These are phyloP conservation scores for Oidiodendron maius DNA, from an alignment of 495 filamentous ascomycete species.

Conservation along the genomic window DNA sequence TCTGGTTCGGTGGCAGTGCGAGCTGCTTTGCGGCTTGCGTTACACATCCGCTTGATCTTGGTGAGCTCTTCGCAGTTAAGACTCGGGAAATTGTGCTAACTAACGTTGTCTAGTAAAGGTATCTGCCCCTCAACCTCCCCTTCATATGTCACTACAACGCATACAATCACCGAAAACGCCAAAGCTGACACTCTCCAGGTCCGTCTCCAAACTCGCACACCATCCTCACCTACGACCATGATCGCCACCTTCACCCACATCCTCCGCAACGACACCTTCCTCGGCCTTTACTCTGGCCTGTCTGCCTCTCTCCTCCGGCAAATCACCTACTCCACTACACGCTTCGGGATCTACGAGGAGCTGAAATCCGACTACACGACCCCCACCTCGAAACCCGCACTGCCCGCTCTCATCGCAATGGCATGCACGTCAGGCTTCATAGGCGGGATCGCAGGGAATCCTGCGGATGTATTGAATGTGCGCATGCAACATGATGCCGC, in stretches of 20 bases:
- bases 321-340: constrained; percentile 84
- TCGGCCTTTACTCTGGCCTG: constrained; percentile 78
- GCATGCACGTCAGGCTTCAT: constrained; percentile 79
- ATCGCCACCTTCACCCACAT: constrained; percentile 75
- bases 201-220: constrained; percentile 75
- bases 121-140: constrained; percentile 15
- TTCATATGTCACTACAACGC: not conserved
- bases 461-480: constrained; percentile 93
- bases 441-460: constrained; percentile 86
- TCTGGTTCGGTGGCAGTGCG: constrained; percentile 94
- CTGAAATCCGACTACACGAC: constrained; percentile 64
- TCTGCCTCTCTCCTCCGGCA: constrained; percentile 91
- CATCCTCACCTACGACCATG: constrained; percentile 66
- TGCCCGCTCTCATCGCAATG: constrained; percentile 71
- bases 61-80: constrained; percentile 36
- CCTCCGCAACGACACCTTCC: constrained; percentile 53
- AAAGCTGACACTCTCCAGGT: constrained; percentile 45
- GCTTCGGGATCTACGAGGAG: constrained; percentile 92
- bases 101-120: constrained; percentile 44
- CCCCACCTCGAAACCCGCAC: constrained; percentile 43
- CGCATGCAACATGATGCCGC: constrained; percentile 96
- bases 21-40: constrained; percentile 84
- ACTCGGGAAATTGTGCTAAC: not conserved
- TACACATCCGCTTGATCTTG: constrained; percentile 84
- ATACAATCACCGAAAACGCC: not conserved